A percentile compares a stretch with the other conserved stretches of the same genome.
phyloP scores from a whole-genome alignment of 768 basidiomycete genomes.

The Fomitopsis pulvina region DNA sequence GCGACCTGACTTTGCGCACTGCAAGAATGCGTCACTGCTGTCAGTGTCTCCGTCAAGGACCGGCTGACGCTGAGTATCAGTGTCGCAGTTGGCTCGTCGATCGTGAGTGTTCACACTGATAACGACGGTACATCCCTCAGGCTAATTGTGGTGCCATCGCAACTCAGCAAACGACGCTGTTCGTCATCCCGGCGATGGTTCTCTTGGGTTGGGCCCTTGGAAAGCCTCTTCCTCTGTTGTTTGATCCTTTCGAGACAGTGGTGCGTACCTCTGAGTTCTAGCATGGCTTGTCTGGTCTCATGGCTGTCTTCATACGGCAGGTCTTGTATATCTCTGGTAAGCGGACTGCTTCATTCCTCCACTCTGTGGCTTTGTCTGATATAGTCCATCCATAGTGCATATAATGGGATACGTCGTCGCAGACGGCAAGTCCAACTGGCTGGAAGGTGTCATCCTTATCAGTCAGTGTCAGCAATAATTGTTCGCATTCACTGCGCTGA shows the following conservation, averaged over 20 bases:
- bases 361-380: background rate
- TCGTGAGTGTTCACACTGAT: constrained; percentile 37
- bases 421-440: constrained; percentile 88
- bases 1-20: constrained; percentile 3
- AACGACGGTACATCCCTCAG: background rate
- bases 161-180: constrained; percentile 62
- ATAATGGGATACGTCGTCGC: constrained; percentile 82
- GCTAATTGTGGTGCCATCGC: constrained; percentile 1
- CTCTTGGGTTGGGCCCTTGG: constrained; percentile 75
- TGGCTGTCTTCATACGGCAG: constrained; percentile 3
- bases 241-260: constrained; percentile 81
- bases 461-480: constrained; percentile 29
- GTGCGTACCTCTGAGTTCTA: no score
- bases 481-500: background rate
- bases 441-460: constrained; percentile 83
- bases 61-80: constrained; percentile 80
- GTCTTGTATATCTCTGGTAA: constrained; percentile 43
- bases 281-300: no score
- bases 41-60: constrained; percentile 83
- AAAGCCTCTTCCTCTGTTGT: constrained; percentile 74
- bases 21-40: constrained; percentile 80
- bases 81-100: constrained; percentile 75
- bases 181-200: constrained; percentile 70
- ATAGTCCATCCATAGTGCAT: constrained; percentile 17
- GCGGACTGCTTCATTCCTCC: background rate